Percentiles rank a stretch among this genome's conserved stretches.
Evolutionary conservation across 768 basidiomycete species (phyloP).

Genomic region (Trametes maxima): DNA sequence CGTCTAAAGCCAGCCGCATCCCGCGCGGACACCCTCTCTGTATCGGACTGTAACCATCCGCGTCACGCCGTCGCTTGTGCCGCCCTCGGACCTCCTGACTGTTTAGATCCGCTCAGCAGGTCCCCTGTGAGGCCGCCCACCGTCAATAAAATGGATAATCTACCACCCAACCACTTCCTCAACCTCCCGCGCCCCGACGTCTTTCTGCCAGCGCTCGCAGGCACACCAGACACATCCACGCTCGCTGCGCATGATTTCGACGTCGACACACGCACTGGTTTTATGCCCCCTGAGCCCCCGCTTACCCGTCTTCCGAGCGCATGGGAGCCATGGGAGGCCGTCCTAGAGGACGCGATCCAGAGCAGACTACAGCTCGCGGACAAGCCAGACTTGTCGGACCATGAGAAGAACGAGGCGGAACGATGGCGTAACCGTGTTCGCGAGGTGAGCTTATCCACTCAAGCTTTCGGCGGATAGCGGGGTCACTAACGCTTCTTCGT

Average conservation of each 20-base stretch:
- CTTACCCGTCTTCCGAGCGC: conserved; percentile 56
- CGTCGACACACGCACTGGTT: conserved; percentile 88
- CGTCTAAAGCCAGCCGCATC: neutral
- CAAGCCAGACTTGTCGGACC: conserved; percentile 30
- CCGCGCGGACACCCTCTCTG: neutral
- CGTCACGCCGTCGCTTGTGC: neutral
- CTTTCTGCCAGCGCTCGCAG: conserved; percentile 27
- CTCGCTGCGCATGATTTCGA: conserved; percentile 64
- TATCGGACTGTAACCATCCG: neutral
- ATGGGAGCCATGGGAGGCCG: conserved; percentile 77
- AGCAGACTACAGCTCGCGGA: conserved; percentile 57
- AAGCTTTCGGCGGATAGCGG: neutral
- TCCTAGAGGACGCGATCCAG: conserved; percentile 52
- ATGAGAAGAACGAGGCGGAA: conserved; percentile 38
- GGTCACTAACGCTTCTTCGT: neutral
- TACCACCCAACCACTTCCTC: conserved; percentile 37
- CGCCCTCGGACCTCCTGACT: neutral
- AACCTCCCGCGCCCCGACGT: conserved; percentile 38
- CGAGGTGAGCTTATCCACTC: conserved; percentile 34
- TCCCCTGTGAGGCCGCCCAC: neutral
- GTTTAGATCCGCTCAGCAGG: neutral
- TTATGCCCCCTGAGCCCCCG: conserved; percentile 84
- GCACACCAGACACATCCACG: conserved; percentile 39
- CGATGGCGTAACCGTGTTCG: conserved; percentile 47
- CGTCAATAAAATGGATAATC: conserved; percentile 11